Conservation (phyloP, 192 early-diverging fungal genomes). For the Obelidium mucronatum region DNA sequence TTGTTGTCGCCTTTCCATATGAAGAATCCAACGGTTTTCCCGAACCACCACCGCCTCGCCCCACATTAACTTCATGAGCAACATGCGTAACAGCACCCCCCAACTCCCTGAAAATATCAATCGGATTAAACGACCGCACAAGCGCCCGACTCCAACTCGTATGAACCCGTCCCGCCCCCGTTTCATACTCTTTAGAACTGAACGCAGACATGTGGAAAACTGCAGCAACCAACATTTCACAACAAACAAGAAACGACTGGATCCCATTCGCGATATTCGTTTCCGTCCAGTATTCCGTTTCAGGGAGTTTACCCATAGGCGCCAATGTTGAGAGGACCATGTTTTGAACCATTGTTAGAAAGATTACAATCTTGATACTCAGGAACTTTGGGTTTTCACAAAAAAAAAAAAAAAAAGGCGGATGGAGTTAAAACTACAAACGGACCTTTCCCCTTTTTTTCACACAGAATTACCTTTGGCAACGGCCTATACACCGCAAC, state of each 20-base stretch:
- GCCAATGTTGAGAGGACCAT: constrained; percentile 60
- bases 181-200: constrained; percentile 6
- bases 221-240: constrained; percentile 65
- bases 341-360: constrained; percentile 65
- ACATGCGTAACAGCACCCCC: constrained; percentile 18
- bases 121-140: constrained; percentile 30
- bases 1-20: too few species aligned
- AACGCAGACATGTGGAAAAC: constrained; percentile 61
- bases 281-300: constrained; percentile 59
- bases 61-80: neutral
- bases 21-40: too few species aligned
- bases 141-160: constrained; percentile 14
- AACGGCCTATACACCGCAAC: constrained; percentile 33
- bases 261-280: constrained; percentile 60
- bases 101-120: constrained; percentile 45
- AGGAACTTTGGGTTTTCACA: constrained; percentile 18
- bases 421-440: too few species aligned
- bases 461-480: constrained; percentile 35
- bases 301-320: constrained; percentile 50
- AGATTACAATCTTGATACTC: constrained; percentile 57
- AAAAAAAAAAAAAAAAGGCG: too few species aligned
- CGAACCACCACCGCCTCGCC: neutral
- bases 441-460: too few species aligned
- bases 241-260: constrained; percentile 61
- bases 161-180: neutral